phyloP scores from a whole-genome alignment of 2,329 filamentous ascomycete genomes.

The Thermomyces lanuginosus region DNA sequence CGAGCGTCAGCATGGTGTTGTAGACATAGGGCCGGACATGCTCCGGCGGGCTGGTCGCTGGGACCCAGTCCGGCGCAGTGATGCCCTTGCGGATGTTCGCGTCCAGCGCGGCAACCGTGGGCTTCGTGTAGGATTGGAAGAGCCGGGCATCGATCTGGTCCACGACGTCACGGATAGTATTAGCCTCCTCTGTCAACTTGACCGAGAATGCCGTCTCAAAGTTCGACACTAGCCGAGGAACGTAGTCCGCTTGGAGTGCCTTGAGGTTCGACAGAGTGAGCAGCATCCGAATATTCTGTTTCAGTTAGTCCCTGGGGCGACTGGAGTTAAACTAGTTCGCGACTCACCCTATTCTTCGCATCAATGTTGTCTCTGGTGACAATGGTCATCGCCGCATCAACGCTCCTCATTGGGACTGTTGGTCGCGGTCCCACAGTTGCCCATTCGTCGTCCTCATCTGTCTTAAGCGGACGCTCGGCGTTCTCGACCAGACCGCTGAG shows the following conservation, averaged over 20 bases:
- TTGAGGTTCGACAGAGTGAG: slow-evolving; percentile 87
- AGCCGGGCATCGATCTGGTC: slow-evolving; percentile 78
- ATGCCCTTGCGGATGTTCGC: slow-evolving; percentile 60
- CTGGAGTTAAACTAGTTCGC: background rate
- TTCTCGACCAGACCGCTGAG: slow-evolving; percentile 95
- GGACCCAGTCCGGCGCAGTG: slow-evolving; percentile 53
- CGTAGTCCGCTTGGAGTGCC: slow-evolving; percentile 60
- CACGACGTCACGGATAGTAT: slow-evolving; percentile 79
- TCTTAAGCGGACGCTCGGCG: slow-evolving; percentile 58
- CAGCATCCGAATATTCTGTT: slow-evolving; percentile 80
- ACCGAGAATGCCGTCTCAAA: slow-evolving; percentile 92
- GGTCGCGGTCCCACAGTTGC: slow-evolving; percentile 34
- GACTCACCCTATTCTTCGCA: slow-evolving; percentile 36
- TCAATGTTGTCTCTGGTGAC: slow-evolving; percentile 36
- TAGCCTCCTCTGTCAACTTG: slow-evolving; percentile 82
- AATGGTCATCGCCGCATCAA: slow-evolving; percentile 22
- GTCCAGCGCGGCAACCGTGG: slow-evolving; percentile 51
- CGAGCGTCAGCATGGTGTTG: slow-evolving; percentile 65
- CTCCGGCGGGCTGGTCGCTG: slow-evolving; percentile 42
- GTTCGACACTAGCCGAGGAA: slow-evolving; percentile 74
- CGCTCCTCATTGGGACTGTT: slow-evolving; percentile 12
- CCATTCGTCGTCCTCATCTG: slow-evolving; percentile 39
- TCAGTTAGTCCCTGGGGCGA: slow-evolving; percentile 6
- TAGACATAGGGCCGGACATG: slow-evolving; percentile 82
- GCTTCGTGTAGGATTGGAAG: slow-evolving; percentile 81